phyloP scores from a whole-genome alignment of 768 basidiomycete species.

The Collybia mongolica region DNA sequence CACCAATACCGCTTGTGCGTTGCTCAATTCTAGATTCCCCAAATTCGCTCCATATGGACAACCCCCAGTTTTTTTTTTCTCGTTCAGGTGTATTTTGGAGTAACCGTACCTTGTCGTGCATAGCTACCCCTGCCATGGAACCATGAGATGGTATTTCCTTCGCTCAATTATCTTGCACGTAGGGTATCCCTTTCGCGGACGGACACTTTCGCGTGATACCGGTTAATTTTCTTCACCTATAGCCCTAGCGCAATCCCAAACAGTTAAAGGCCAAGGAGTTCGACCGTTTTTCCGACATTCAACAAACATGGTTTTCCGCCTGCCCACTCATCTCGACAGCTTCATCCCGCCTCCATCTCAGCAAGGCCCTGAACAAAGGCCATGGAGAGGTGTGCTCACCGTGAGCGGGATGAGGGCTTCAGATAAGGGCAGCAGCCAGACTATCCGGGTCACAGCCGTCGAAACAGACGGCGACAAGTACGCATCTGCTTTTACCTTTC shows the following conservation, averaged over 20 bases:
- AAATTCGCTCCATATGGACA: conserved; percentile 20
- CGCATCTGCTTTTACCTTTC: conserved; percentile 22
- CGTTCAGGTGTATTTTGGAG: background rate
- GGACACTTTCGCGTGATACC: conserved; percentile 16
- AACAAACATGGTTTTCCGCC: conserved; percentile 54
- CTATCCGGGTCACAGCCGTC: conserved; percentile 59
- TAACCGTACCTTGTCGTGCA: conserved; percentile 29
- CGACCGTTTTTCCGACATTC: conserved; percentile 28
- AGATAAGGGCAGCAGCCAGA: conserved; percentile 47
- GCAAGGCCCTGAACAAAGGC: conserved; percentile 40
- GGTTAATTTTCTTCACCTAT: conserved; percentile 15
- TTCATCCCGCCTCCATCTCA: conserved; percentile 54
- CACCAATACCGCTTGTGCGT: conserved; percentile 14
- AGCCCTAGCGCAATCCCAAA: conserved; percentile 16
- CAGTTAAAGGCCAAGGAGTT: conserved; percentile 38
- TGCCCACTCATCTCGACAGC: conserved; percentile 60
- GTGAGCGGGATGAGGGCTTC: conserved; percentile 48
- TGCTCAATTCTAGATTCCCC: conserved; percentile 13
- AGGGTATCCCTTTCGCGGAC: conserved; percentile 11
- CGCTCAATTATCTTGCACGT: conserved; percentile 10
- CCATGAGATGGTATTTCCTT: conserved; percentile 28
- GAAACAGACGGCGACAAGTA: conserved; percentile 75
- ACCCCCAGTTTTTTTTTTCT: conserved; percentile 4
- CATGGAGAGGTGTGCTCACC: conserved; percentile 59
- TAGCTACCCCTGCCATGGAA: conserved; percentile 30